Base-by-base conservation (phyloP, 1,284 basidiomycete genomes). In the Apiotrichum veenhuisii region DNA sequence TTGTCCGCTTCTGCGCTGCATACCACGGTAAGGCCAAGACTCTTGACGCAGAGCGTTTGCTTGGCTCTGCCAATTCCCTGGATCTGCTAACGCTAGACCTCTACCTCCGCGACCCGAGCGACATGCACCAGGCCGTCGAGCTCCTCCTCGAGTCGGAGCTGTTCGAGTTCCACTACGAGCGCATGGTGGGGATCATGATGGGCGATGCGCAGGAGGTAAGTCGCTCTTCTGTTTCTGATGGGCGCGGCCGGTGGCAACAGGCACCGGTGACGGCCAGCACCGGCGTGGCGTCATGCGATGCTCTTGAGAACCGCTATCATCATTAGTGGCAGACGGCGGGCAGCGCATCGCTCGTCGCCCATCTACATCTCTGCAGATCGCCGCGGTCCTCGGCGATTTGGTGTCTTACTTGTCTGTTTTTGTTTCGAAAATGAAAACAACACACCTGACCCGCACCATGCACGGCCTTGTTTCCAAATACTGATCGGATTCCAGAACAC, bases 1-100 rank as follows among this genome's bases (percentile, higher is more conserved):
- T 87, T 73, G 78, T 92, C 58, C 82, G 84, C 2, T 81, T 95
- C 44, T 89, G 88, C 65, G 83, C 88, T 18, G 83, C 84, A 33
- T 93, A 92, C 75, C 91, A 94, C 74, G 88, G 91, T 88, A 69
- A n/a, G n/a, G n/a, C n/a, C n/a, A n/a, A n/a, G n/a, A n/a, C n/a
- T 68, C 85, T 80, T 42, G 25, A 15, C 7, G 45, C 45, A 5
- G 27, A 14, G 38, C n/a, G 15, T 14, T 18, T 20, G 14, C 17
- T 36, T 36, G 34, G 12, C 34, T 11, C 34, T 17, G 34, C 34
- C 17, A 11, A 3, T 36, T 36, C 34, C 12, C 18, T 15, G 37
- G n/a, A 15, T 8, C 3, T 10, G 37, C 40, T 20, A 10, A 33
- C 33, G n/a, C 20, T 51, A 92, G 90, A 92, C 67, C 82, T 84